Percentiles rank a stretch among this genome's conserved stretches.
These are phyloP conservation scores for Metschnikowia santaceciliae DNA, from an alignment of 805 yeast genomes.

Conservation along the genomic window DNA sequence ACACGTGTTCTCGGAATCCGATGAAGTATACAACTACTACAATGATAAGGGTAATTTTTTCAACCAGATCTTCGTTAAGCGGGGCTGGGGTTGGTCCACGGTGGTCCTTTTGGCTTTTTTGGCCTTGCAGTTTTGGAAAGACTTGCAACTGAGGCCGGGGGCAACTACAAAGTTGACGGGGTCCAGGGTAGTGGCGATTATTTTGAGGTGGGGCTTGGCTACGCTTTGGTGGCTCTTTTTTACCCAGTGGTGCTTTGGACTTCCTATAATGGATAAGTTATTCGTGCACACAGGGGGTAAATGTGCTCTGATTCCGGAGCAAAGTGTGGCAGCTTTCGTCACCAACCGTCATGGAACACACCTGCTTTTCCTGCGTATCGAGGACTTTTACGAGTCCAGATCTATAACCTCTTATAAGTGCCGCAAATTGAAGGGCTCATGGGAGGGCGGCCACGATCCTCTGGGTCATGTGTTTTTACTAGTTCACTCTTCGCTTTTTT, in stretches of 20 bases:
- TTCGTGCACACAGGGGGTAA: slow-evolving; percentile 80
- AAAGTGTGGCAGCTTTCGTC: slow-evolving; percentile 5
- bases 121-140: slow-evolving; percentile 10
- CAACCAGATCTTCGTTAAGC: slow-evolving; percentile 74
- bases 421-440: slow-evolving; percentile 46
- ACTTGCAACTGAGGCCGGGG: neutral
- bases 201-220: slow-evolving; percentile 44
- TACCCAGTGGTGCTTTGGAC: slow-evolving; percentile 83
- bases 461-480: slow-evolving; percentile 88
- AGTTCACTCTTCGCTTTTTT: slow-evolving; percentile 58
- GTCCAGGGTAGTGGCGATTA: slow-evolving; percentile 19
- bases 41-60: slow-evolving; percentile 64
- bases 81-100: slow-evolving; percentile 91
- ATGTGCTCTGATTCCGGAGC: slow-evolving; percentile 41
- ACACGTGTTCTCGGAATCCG: slow-evolving; percentile 41
- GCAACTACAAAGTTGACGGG: neutral
- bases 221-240: slow-evolving; percentile 82
- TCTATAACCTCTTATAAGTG: slow-evolving; percentile 32
- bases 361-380: slow-evolving; percentile 6
- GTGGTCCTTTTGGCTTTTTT: slow-evolving; percentile 26
- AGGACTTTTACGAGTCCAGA: slow-evolving; percentile 16
- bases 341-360: slow-evolving; percentile 1
- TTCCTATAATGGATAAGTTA: slow-evolving; percentile 84
- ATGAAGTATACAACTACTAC: slow-evolving; percentile 46
- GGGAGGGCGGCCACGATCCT: slow-evolving; percentile 95